Percentiles rank a stretch among this genome's conserved stretches.
These are phyloP conservation scores for Schizophyllum commune DNA, from an alignment of 1,284 basidiomycete genomes.

Conservation along the genomic window DNA sequence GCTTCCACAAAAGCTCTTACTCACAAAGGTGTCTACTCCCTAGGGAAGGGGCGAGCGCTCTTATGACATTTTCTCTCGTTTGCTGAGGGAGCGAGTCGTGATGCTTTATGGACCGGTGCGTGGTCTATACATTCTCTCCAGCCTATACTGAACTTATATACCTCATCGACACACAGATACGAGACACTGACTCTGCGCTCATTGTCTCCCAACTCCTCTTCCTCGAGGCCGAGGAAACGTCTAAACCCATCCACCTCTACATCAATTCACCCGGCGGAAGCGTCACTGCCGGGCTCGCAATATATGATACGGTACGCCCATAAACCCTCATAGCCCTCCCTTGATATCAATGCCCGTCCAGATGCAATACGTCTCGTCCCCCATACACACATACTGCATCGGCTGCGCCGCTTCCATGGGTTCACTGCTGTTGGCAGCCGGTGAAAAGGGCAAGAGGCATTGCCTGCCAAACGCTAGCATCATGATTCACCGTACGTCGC, in stretches of 20 bases:
- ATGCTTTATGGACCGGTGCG: slow-evolving; percentile 89
- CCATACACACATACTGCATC: slow-evolving; percentile 91
- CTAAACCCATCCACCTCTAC: slow-evolving; percentile 88
- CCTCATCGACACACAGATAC: slow-evolving; percentile 48
- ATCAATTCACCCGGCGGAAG: slow-evolving; percentile 94
- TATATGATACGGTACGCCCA: slow-evolving; percentile 80
- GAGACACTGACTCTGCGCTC: slow-evolving; percentile 77
- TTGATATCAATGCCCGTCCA: slow-evolving; percentile 20
- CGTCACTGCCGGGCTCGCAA: slow-evolving; percentile 88
- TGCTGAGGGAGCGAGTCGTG: slow-evolving; percentile 85
- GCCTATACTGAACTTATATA: slow-evolving; percentile 6
- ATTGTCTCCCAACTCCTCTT: slow-evolving; percentile 88
- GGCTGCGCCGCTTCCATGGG: slow-evolving; percentile 94
- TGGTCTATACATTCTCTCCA: slow-evolving; percentile 5
- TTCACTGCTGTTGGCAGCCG: slow-evolving; percentile 47
- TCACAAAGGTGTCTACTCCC: background rate
- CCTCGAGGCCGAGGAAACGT: slow-evolving; percentile 88
- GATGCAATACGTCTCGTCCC: slow-evolving; percentile 90
- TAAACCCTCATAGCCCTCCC: background rate
- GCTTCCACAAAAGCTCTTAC: background rate
- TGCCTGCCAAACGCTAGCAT: slow-evolving; percentile 88
- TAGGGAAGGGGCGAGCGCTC: slow-evolving; percentile 89
- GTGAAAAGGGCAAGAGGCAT: slow-evolving; percentile 81
- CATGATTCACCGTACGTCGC: slow-evolving; percentile 88
- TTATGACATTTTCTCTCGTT: slow-evolving; percentile 90